Evolutionary conservation across 2,329 filamentous ascomycete species (phyloP).

Genomic region (Apiospora phragmitis): DNA sequence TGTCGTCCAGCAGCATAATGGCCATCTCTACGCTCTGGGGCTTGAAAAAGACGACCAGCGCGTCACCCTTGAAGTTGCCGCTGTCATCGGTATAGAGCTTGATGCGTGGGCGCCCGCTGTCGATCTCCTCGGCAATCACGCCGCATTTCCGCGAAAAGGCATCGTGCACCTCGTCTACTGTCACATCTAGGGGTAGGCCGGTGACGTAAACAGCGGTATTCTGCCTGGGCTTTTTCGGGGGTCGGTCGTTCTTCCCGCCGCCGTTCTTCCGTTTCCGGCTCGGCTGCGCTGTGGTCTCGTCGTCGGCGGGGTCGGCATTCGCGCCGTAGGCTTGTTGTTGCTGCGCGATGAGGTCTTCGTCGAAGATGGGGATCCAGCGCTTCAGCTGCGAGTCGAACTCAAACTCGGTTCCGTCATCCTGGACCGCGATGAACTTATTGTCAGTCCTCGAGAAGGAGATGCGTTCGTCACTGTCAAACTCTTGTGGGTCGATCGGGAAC

Average conservation of each 20-base stretch:
- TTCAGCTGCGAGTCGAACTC: slow-evolving; percentile 72
- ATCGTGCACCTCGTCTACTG: slow-evolving; percentile 76
- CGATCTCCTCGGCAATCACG: slow-evolving; percentile 92
- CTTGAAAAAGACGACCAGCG: slow-evolving; percentile 91
- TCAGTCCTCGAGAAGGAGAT: slow-evolving; percentile 86
- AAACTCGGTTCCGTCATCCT: slow-evolving; percentile 81
- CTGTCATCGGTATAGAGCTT: slow-evolving; percentile 86
- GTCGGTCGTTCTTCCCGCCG: slow-evolving; percentile 45
- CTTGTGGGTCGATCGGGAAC: slow-evolving; percentile 61
- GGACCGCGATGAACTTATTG: slow-evolving; percentile 80
- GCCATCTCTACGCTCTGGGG: slow-evolving; percentile 89
- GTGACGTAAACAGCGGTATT: slow-evolving; percentile 95
- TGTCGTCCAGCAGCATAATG: slow-evolving; percentile 78
- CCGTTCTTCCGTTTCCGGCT: slow-evolving; percentile 40
- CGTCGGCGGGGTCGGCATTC: slow-evolving; percentile 31
- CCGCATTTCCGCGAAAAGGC: slow-evolving; percentile 83
- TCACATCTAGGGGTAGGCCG: slow-evolving; percentile 78
- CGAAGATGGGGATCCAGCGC: slow-evolving; percentile 70
- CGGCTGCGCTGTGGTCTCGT: slow-evolving; percentile 31
- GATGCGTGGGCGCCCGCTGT: slow-evolving; percentile 82
- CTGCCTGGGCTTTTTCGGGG: slow-evolving; percentile 54
- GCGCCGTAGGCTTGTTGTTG: slow-evolving; percentile 33
- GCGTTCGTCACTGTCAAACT: slow-evolving; percentile 77
- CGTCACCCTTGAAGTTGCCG: slow-evolving; percentile 90
- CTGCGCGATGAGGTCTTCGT: slow-evolving; percentile 41